phyloP scores from a whole-genome alignment of 768 basidiomycete genomes.

The Exsudoporus frostii region DNA sequence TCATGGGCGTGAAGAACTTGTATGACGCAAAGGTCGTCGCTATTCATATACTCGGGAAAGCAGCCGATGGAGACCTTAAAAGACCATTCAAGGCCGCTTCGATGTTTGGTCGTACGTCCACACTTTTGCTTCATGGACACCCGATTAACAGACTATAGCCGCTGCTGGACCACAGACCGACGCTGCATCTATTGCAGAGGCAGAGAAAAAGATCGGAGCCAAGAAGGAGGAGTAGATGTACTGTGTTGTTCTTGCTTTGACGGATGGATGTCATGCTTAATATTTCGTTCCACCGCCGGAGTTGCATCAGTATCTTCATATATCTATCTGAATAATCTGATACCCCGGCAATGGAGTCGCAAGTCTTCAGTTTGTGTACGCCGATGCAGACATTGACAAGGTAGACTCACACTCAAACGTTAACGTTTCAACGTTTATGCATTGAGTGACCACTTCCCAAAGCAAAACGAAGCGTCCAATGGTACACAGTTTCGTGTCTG shows the following conservation, averaged over 20 bases:
- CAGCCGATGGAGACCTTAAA: constrained; percentile 82
- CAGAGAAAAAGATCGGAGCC: constrained; percentile 77
- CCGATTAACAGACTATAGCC: constrained; percentile 33
- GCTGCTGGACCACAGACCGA: constrained; percentile 78
- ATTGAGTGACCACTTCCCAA: too few relatives aligned
- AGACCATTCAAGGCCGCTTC: constrained; percentile 82
- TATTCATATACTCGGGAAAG: constrained; percentile 77
- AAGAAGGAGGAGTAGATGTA: constrained; percentile 72
- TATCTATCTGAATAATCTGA: constrained; percentile 10
- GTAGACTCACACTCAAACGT: too few relatives aligned
- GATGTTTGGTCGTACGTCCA: constrained; percentile 64
- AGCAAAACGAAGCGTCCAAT: too few relatives aligned
- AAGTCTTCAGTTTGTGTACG: neutral
- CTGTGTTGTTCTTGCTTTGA: constrained; percentile 14
- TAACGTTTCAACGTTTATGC: too few relatives aligned
- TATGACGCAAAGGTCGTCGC: constrained; percentile 84
- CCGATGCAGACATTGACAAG: too few relatives aligned
- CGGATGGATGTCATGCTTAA: constrained; percentile 18
- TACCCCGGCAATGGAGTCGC: neutral
- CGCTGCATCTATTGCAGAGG: constrained; percentile 81
- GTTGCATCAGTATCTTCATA: constrained; percentile 7
- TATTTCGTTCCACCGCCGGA: neutral
- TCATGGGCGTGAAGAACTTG: constrained; percentile 92
- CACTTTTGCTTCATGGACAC: neutral
- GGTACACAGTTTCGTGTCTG: too few relatives aligned